Conservation (phyloP, 495 filamentous ascomycete genomes). For the Chaetomidium leptoderma region DNA sequence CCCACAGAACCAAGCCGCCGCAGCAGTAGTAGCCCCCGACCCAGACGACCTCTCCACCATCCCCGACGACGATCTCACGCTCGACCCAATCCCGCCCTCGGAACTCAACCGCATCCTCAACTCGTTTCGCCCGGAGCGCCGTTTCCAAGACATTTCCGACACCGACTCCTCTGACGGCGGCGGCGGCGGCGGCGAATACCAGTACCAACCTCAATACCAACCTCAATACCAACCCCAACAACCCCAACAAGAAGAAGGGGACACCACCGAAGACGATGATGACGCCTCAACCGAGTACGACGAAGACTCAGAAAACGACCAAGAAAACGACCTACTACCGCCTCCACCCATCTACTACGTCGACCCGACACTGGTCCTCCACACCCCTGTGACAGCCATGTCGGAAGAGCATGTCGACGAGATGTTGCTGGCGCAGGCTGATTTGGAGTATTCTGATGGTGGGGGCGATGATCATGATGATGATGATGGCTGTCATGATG, state of each 20-base stretch:
- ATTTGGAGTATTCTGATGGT: not conserved
- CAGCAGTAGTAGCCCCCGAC: too few species aligned
- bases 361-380: not conserved
- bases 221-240: not conserved
- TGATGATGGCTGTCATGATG: not conserved
- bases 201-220: not conserved
- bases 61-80: constrained; percentile 11
- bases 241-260: not conserved
- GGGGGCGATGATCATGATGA: not conserved
- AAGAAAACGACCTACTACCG: not conserved
- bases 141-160: not conserved
- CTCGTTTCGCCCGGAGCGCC: not conserved
- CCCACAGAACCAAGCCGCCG: not conserved
- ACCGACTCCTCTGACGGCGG: not conserved
- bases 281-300: not conserved
- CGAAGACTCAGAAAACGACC: not conserved
- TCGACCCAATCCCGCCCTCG: constrained; percentile 4
- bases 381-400: not conserved
- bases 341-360: not conserved
- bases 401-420: constrained; percentile 3
- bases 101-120: constrained; percentile 6
- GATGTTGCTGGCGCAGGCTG: constrained; percentile 11
- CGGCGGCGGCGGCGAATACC: not conserved
- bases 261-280: not conserved
- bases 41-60: not conserved